These are phyloP conservation scores for Neohortaea acidophila DNA, from an alignment of 495 filamentous ascomycete species.

Conservation along the genomic window DNA sequence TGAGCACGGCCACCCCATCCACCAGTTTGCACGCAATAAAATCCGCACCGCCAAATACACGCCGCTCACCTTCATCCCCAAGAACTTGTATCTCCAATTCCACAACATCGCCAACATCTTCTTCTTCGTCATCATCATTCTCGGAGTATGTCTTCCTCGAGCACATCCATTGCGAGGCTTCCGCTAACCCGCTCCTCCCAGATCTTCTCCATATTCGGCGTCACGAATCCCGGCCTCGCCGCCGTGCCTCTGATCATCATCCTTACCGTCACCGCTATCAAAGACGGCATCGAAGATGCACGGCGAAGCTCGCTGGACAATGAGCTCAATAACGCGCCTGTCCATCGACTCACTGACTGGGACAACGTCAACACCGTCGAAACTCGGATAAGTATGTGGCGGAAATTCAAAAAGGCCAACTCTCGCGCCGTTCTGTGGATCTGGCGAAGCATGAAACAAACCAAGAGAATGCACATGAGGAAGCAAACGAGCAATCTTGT, in stretches of 20 bases:
- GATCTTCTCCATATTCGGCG: slow-evolving; percentile 95
- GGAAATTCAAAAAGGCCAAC: slow-evolving; percentile 79
- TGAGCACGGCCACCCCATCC: slow-evolving; percentile 59
- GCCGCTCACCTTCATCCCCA: slow-evolving; percentile 87
- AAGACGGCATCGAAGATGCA: slow-evolving; percentile 98
- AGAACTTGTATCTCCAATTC: slow-evolving; percentile 94
- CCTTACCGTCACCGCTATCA: slow-evolving; percentile 75
- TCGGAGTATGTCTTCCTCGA: slow-evolving; percentile 51
- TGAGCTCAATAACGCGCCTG: slow-evolving; percentile 89
- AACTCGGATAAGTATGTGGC: slow-evolving; percentile 74
- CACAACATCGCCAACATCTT: slow-evolving; percentile 98
- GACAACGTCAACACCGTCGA: slow-evolving; percentile 86
- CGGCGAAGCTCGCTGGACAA: slow-evolving; percentile 82
- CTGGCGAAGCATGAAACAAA: slow-evolving; percentile 41
- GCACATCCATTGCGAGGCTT: neutral
- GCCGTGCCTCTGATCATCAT: slow-evolving; percentile 90
- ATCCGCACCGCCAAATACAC: slow-evolving; percentile 97
- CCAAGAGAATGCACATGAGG: slow-evolving; percentile 29
- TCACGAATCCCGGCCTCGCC: slow-evolving; percentile 75
- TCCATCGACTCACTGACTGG: slow-evolving; percentile 77
- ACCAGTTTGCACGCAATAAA: slow-evolving; percentile 76
- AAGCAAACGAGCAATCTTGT: slow-evolving; percentile 27
- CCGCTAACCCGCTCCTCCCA: slow-evolving; percentile 26
- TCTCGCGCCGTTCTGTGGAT: slow-evolving; percentile 44
- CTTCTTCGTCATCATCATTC: slow-evolving; percentile 91